Evolutionary conservation across 2,329 filamentous ascomycete genomes (phyloP).

Genomic region (Beauveria australis): DNA sequence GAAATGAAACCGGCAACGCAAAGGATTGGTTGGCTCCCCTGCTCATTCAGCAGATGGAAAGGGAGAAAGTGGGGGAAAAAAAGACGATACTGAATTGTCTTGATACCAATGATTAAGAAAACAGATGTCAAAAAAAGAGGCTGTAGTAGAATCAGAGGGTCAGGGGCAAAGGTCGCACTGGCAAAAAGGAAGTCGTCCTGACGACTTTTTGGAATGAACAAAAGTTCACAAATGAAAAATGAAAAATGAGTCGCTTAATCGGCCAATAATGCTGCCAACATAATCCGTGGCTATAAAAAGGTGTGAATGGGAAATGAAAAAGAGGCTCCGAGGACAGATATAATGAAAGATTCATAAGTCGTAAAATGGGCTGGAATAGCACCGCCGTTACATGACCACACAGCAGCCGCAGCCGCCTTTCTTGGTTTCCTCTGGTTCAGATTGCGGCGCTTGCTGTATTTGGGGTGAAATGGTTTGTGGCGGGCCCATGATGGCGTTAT

Average conservation of each 20-base stretch:
- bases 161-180: neutral
- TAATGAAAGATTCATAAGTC: slow-evolving; percentile 17
- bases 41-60: neutral
- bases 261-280: neutral
- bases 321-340: slow-evolving; percentile 7
- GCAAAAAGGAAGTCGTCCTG: neutral
- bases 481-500: slow-evolving; percentile 20
- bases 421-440: slow-evolving; percentile 27
- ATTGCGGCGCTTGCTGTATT: slow-evolving; percentile 13
- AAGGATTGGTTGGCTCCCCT: neutral
- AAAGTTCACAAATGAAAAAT: slow-evolving; percentile 8
- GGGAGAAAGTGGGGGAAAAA: neutral
- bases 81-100: neutral
- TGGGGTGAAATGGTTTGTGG: slow-evolving; percentile 16
- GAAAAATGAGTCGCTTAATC: slow-evolving; percentile 5
- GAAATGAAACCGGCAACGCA: neutral
- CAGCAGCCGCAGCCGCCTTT: slow-evolving; percentile 42
- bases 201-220: neutral
- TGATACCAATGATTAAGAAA: neutral
- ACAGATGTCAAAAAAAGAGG: neutral
- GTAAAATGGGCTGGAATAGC: slow-evolving; percentile 12
- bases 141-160: neutral
- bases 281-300: neutral
- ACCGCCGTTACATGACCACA: slow-evolving; percentile 36
- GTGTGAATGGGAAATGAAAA: slow-evolving; percentile 3